These are phyloP conservation scores for Tremella yokohamensis DNA, from an alignment of 768 basidiomycete species.

Conservation along the genomic window DNA sequence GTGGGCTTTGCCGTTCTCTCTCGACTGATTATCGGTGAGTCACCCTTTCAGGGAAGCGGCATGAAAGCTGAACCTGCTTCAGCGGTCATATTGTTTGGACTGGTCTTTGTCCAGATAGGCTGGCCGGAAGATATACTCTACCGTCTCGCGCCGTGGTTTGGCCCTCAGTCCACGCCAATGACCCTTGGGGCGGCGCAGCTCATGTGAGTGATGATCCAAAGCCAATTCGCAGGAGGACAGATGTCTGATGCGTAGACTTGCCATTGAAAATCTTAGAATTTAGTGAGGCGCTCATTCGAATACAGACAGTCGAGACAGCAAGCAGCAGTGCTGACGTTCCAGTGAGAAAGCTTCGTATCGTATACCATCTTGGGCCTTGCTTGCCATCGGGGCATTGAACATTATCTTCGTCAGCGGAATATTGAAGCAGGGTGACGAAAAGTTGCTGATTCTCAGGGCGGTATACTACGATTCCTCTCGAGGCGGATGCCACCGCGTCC, in stretches of 20 bases:
- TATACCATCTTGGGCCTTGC: constrained; percentile 26
- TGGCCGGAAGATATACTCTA: constrained; percentile 33
- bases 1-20: constrained; percentile 22
- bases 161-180: constrained; percentile 35
- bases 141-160: constrained; percentile 27
- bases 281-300: constrained; percentile 21
- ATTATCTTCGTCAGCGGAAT: constrained; percentile 19
- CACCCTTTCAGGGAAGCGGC: neutral
- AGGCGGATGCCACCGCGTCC: constrained; percentile 28
- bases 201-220: constrained; percentile 22
- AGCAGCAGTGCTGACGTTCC: neutral
- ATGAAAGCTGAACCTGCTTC: neutral
- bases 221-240: neutral
- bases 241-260: constrained; percentile 13
- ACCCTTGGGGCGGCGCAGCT: constrained; percentile 24
- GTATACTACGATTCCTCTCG: constrained; percentile 17
- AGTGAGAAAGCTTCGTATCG: constrained; percentile 20
- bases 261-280: constrained; percentile 25
- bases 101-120: constrained; percentile 26
- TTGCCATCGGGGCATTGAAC: constrained; percentile 28
- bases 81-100: constrained; percentile 10
- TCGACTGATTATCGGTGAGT: constrained; percentile 31
- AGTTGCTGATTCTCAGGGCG: constrained; percentile 8
- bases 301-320: no score
- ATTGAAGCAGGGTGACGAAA: neutral